A percentile compares a stretch with the other conserved stretches of the same genome.
These are phyloP conservation scores for Plasmodium sp. DNA, from an alignment of 169 alveolate species.

Conservation along the genomic window DNA sequence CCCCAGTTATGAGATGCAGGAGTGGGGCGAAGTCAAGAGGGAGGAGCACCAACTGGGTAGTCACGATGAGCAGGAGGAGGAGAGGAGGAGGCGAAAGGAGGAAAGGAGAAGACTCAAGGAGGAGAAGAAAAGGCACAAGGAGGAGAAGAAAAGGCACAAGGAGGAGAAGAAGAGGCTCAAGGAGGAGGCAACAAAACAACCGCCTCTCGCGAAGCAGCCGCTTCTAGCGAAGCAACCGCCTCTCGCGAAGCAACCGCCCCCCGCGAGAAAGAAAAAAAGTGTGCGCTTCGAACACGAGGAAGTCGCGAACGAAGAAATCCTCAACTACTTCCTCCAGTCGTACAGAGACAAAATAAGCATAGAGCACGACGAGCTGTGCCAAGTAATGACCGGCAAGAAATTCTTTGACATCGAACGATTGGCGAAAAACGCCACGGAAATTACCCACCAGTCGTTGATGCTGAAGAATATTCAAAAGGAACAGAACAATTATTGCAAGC, in stretches of 20 bases:
- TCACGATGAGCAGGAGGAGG: neutral
- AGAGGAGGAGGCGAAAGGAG: neutral
- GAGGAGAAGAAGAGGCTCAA: too few relatives aligned
- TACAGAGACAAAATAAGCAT: conserved; percentile 38
- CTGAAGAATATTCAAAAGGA: conserved; percentile 49
- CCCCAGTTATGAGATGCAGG: neutral
- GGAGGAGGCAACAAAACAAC: too few relatives aligned
- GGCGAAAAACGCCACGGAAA: conserved; percentile 51
- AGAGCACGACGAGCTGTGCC: conserved; percentile 68
- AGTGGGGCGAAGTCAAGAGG: neutral
- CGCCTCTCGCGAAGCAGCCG: too few relatives aligned
- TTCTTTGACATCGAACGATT: conserved; percentile 51
- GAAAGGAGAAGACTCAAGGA: neutral
- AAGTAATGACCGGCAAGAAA: conserved; percentile 71
- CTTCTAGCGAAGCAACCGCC: neutral
- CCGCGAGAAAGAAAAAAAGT: conserved; percentile 6
- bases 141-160: neutral
- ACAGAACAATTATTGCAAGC: conserved; percentile 29
- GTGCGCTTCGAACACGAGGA: conserved; percentile 24
- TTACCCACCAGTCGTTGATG: conserved; percentile 20
- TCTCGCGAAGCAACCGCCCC: neutral
- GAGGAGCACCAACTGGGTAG: neutral
- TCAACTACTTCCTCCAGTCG: conserved; percentile 29
- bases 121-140: neutral
- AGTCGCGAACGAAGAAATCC: conserved; percentile 11